phyloP scores from a whole-genome alignment of 73 alveolate species.

The Stentor coeruleus region DNA sequence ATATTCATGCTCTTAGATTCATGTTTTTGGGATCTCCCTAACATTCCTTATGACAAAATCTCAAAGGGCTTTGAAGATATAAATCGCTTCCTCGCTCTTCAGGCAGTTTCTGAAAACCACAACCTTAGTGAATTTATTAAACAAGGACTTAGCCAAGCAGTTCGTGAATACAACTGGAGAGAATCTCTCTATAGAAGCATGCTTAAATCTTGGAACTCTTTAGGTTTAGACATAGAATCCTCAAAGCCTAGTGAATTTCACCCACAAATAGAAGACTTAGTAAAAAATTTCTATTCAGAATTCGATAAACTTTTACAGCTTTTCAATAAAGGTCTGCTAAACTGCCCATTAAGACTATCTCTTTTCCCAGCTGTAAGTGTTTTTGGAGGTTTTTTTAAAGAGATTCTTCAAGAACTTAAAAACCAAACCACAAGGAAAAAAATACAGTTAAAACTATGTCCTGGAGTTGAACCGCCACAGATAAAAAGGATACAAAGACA shows the following conservation, averaged over 20 bases:
- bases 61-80: too few species aligned
- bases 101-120: too few species aligned
- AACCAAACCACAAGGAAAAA: not conserved
- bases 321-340: not conserved
- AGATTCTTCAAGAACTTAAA: not conserved
- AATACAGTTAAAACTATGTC: not conserved
- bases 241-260: not conserved
- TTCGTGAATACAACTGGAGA: not conserved
- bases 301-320: not conserved
- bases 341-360: not conserved
- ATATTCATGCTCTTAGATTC: too few species aligned
- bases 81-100: too few species aligned
- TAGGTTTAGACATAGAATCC: not conserved
- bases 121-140: too few species aligned
- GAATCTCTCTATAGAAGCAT: not conserved
- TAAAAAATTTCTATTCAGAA: not conserved
- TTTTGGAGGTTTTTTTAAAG: not conserved
- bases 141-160: not conserved
- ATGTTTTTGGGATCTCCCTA: too few species aligned
- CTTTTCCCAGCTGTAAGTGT: not conserved
- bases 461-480: slow-evolving; percentile 24
- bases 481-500: not conserved
- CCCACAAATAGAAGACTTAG: not conserved
- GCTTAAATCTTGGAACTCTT: not conserved
- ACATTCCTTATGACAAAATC: too few species aligned